phyloP scores from a whole-genome alignment of 2,329 filamentous ascomycete species.

The Exophiala spinifera region DNA sequence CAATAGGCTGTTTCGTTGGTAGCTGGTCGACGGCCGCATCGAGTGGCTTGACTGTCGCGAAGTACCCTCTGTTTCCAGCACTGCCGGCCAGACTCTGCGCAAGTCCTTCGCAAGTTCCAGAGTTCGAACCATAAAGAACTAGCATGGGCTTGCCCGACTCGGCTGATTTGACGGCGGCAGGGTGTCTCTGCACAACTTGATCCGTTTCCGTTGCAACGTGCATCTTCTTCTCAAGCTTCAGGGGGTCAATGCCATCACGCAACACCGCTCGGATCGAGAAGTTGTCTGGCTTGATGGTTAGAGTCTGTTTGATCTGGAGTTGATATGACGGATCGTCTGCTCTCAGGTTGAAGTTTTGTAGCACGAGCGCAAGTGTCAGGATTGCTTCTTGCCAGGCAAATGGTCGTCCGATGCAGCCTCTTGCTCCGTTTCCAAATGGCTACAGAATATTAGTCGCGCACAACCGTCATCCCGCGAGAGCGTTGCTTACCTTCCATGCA shows the following conservation, averaged over 20 bases:
- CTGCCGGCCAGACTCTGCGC: slow-evolving; percentile 61
- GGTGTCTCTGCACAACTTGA: slow-evolving; percentile 9
- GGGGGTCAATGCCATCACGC: slow-evolving; percentile 48
- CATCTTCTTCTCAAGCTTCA: slow-evolving; percentile 41
- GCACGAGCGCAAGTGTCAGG: slow-evolving; percentile 59
- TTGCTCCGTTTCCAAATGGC: slow-evolving; percentile 69
- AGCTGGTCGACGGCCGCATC: slow-evolving; percentile 62
- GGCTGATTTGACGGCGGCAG: slow-evolving; percentile 10
- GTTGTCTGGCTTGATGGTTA: slow-evolving; percentile 49
- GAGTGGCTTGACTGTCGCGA: slow-evolving; percentile 54
- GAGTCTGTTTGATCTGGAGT: slow-evolving; percentile 38
- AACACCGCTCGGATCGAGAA: slow-evolving; percentile 61
- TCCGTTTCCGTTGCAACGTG: slow-evolving; percentile 17
- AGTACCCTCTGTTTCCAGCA: slow-evolving; percentile 59
- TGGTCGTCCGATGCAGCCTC: slow-evolving; percentile 68
- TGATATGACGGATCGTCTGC: slow-evolving; percentile 55
- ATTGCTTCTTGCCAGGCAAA: slow-evolving; percentile 74
- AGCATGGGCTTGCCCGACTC: slow-evolving; percentile 49
- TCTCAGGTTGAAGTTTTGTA: slow-evolving; percentile 70
- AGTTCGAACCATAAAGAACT: slow-evolving; percentile 72
- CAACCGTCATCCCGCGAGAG: neutral
- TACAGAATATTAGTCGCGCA: slow-evolving; percentile 18
- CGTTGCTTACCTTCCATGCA: slow-evolving; percentile 53
- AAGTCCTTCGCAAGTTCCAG: slow-evolving; percentile 70
- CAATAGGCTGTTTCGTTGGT: slow-evolving; percentile 58